A percentile compares a stretch with the other conserved stretches of the same genome.
Conservation (phyloP, 2,329 filamentous ascomycete species). For the Neonectria ditissima region DNA sequence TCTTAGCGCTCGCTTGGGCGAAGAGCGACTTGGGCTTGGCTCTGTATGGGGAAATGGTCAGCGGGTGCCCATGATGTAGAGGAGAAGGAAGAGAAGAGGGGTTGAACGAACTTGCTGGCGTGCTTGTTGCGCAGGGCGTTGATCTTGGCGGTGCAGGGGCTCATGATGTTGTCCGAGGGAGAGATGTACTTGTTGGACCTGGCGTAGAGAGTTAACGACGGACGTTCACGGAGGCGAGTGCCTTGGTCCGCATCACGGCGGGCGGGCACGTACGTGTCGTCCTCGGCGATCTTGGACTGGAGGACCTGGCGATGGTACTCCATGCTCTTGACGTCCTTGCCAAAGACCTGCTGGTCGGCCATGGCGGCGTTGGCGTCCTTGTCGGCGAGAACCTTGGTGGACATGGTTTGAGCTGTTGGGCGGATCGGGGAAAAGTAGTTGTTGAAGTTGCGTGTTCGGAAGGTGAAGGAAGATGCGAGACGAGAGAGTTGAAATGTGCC, state of each 20-base stretch:
- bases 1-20: slow-evolving; percentile 74
- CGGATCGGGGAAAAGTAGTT: slow-evolving; percentile 1
- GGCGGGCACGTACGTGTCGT: slow-evolving; percentile 68
- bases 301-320: slow-evolving; percentile 83
- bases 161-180: slow-evolving; percentile 90
- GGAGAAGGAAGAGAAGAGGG: neutral
- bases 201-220: slow-evolving; percentile 28
- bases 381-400: slow-evolving; percentile 69
- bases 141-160: slow-evolving; percentile 85
- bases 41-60: slow-evolving; percentile 52
- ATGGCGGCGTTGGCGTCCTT: slow-evolving; percentile 74
- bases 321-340: slow-evolving; percentile 72
- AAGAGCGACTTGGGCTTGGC: slow-evolving; percentile 77
- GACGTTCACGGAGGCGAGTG: neutral
- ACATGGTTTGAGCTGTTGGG: slow-evolving; percentile 56
- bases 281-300: slow-evolving; percentile 74
- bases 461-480: neutral
- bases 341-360: slow-evolving; percentile 46
- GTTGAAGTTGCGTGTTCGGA: neutral
- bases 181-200: slow-evolving; percentile 75
- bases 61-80: slow-evolving; percentile 13
- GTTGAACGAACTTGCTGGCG: slow-evolving; percentile 75
- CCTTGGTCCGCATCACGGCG: neutral
- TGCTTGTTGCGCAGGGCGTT: slow-evolving; percentile 84
- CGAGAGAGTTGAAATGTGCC: neutral